phyloP scores from a whole-genome alignment of 768 basidiomycete genomes.

The Mycena latifolia region DNA sequence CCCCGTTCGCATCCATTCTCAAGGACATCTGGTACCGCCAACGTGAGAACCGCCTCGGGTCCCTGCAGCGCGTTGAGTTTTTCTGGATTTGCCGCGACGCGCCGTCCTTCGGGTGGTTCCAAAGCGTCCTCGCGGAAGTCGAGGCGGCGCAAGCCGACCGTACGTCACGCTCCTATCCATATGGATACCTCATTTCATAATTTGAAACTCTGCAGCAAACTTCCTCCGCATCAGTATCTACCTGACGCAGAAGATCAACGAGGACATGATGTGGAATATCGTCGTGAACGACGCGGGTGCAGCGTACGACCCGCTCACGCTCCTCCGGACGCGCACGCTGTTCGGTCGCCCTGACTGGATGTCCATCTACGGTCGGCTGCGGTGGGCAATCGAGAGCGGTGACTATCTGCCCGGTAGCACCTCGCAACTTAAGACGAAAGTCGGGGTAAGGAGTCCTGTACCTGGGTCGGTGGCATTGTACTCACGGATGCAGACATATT shows the following conservation, averaged over 20 bases:
- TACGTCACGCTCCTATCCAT: conserved; percentile 53
- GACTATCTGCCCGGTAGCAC: conserved; percentile 84
- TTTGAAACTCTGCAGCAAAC: conserved; percentile 68
- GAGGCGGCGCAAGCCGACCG: conserved; percentile 91
- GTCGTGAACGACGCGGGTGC: conserved; percentile 88
- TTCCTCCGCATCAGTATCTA: conserved; percentile 94
- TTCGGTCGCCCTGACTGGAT: conserved; percentile 95
- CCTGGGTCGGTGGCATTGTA: background rate
- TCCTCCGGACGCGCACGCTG: conserved; percentile 88
- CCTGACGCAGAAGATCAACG: conserved; percentile 85
- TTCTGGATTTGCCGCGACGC: conserved; percentile 95
- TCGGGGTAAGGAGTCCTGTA: conserved; percentile 68
- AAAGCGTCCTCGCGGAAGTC: conserved; percentile 86
- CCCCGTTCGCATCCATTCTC: conserved; percentile 86
- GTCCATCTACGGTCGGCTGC: conserved; percentile 79
- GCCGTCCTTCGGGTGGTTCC: conserved; percentile 97
- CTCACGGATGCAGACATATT: conserved; percentile 72
- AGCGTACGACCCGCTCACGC: conserved; percentile 89
- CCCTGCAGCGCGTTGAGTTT: conserved; percentile 90
- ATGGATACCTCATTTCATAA: background rate
- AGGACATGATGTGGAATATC: conserved; percentile 93
- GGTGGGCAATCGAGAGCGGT: conserved; percentile 83
- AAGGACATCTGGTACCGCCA: conserved; percentile 78
- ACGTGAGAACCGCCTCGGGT: conserved; percentile 78
- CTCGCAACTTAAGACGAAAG: conserved; percentile 83